These are phyloP conservation scores for Solanum etuberosum DNA, from an alignment of 257 asterid species.

Conservation along the genomic window DNA sequence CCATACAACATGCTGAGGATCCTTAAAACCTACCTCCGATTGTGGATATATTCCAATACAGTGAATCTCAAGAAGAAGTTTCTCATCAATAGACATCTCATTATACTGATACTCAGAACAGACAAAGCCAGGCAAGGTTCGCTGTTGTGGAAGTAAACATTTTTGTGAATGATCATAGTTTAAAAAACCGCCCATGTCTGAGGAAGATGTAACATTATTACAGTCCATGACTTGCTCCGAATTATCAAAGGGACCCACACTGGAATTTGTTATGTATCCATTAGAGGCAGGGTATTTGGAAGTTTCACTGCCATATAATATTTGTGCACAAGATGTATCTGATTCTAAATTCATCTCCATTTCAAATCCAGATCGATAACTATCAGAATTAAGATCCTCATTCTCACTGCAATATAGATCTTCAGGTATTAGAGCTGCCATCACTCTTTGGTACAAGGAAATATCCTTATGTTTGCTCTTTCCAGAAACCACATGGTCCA, in stretches of 20 bases:
- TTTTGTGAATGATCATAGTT: constrained; percentile 33
- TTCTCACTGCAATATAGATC: constrained; percentile 26
- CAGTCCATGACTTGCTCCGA: constrained; percentile 26
- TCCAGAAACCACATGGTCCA: constrained; percentile 35
- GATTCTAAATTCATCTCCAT: constrained; percentile 36
- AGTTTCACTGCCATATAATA: constrained; percentile 27
- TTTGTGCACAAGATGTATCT: constrained; percentile 27
- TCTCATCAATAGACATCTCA: constrained; percentile 62
- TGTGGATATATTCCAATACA: constrained; percentile 79
- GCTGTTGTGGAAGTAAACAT: constrained; percentile 34
- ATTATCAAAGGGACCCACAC: constrained; percentile 35
- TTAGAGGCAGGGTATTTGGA: constrained; percentile 38
- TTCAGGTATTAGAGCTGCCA: constrained; percentile 83
- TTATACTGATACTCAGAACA: constrained; percentile 57
- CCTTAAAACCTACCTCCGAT: constrained; percentile 42
- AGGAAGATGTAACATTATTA: constrained; percentile 17
- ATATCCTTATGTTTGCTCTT: constrained; percentile 33
- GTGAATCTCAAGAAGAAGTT: constrained; percentile 64
- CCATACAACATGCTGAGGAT: constrained; percentile 1
- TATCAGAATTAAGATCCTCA: constrained; percentile 36
- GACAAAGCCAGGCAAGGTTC: constrained; percentile 19
- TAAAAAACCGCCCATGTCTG: constrained; percentile 23
- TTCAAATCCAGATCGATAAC: constrained; percentile 41
- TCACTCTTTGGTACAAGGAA: constrained; percentile 64
- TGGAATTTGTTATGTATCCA: constrained; percentile 32